Conservation (phyloP, 1,284 basidiomycete species). For the Cutaneotrichosporon sp. region DNA sequence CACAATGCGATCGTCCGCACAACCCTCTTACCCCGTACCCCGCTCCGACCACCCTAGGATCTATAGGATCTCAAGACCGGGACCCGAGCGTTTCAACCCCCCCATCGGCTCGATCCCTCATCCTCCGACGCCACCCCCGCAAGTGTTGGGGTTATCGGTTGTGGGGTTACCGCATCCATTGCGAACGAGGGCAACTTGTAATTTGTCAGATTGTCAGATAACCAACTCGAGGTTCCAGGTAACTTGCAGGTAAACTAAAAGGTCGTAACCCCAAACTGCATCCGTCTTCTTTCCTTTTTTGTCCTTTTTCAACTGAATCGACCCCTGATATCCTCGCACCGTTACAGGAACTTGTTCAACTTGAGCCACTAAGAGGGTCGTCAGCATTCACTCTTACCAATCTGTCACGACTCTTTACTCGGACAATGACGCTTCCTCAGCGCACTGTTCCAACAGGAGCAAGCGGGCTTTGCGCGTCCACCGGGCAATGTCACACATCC, state of each 20-base stretch:
- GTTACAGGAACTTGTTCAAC: slow-evolving; percentile 52
- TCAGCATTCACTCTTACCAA: slow-evolving; percentile 5
- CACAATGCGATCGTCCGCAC: neutral
- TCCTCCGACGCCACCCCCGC: slow-evolving; percentile 7
- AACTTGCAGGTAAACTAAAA: neutral
- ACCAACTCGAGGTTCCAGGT: neutral
- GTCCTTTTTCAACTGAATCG: neutral
- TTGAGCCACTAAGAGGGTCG: slow-evolving; percentile 59
- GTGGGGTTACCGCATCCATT: neutral
- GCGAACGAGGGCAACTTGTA: neutral
- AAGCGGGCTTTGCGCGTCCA: neutral
- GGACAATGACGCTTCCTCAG: slow-evolving; percentile 22
- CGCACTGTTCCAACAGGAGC: neutral
- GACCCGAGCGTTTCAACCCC: neutral
- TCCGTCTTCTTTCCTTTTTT: slow-evolving; percentile 6
- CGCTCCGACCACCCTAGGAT: neutral
- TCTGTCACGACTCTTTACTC: neutral
- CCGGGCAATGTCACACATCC: neutral
- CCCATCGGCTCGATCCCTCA: neutral
- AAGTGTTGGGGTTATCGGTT: neutral
- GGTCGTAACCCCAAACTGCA: slow-evolving; percentile 6
- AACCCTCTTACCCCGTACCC: neutral
- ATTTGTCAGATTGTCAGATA: neutral
- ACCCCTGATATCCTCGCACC: neutral
- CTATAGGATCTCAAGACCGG: neutral